Percentiles rank a stretch among this genome's conserved stretches.
phyloP scores from a whole-genome alignment of 371 early-diverging fungal species.

The Mucor racemosus region DNA sequence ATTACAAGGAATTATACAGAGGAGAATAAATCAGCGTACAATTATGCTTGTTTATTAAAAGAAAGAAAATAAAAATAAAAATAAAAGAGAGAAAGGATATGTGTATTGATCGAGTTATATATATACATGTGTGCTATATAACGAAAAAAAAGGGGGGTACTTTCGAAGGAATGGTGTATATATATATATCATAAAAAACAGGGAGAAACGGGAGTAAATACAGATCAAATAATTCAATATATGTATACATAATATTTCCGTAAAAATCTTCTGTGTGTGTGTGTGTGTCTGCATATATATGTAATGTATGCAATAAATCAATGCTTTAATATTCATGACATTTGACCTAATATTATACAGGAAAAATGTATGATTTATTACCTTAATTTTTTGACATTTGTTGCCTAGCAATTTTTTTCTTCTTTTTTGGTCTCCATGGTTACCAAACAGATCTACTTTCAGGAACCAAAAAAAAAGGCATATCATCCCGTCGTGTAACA shows the following conservation, averaged over 20 bases:
- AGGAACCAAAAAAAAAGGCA: conserved; percentile 18
- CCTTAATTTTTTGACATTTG: neutral
- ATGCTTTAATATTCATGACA: neutral
- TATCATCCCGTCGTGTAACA: conserved; percentile 18
- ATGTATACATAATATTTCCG: conserved; percentile 3
- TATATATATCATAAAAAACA: conserved; percentile 1
- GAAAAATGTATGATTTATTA: neutral
- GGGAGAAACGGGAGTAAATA: neutral
- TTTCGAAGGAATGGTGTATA: conserved; percentile 3
- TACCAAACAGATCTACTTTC: neutral
- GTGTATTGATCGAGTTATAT: neutral
- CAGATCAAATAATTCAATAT: conserved; percentile 2
- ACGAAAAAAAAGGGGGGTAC: neutral
- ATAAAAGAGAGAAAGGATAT: neutral
- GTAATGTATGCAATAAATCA: conserved; percentile 1
- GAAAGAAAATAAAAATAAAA: conserved; percentile 5
- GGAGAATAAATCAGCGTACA: neutral
- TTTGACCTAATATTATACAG: neutral
- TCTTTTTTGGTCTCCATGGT: neutral
- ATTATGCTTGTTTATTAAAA: neutral
- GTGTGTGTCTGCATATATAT: neutral
- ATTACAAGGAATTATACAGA: neutral
- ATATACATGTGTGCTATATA: neutral
- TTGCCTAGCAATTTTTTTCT: neutral
- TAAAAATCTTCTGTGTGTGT: conserved; percentile 1